Evolutionary conservation across 805 yeast species (phyloP).

Genomic region (Candida adriatica): DNA sequence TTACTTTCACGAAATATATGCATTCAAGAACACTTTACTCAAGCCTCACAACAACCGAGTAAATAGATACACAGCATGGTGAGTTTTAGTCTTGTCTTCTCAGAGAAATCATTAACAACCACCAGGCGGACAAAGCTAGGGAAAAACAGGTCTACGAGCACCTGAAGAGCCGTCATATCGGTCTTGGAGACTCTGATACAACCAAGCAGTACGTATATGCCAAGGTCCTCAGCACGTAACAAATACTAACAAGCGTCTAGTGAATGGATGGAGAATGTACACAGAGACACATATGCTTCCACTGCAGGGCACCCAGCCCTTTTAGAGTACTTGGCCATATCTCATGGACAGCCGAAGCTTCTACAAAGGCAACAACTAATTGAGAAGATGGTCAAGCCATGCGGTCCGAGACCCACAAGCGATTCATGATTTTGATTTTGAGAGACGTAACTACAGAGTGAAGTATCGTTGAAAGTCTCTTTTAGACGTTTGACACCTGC

Average conservation of each 20-base stretch:
- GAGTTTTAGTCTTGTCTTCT: too few relatives aligned
- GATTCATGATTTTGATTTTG: not conserved
- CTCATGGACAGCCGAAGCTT: conserved; percentile 38
- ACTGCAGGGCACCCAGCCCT: conserved; percentile 52
- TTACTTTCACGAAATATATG: too few relatives aligned
- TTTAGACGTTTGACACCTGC: too few relatives aligned
- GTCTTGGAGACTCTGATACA: conserved; percentile 72
- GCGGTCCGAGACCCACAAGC: conserved; percentile 16
- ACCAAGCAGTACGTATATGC: conserved; percentile 32
- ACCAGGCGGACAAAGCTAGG: conserved; percentile 57
- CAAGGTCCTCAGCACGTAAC: not conserved
- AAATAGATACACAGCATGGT: too few relatives aligned
- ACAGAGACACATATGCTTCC: conserved; percentile 59
- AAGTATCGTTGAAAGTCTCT: too few relatives aligned
- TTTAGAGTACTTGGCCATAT: conserved; percentile 47
- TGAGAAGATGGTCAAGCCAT: conserved; percentile 34
- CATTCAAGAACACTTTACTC: too few relatives aligned
- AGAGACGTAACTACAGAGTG: too few relatives aligned
- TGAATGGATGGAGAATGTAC: conserved; percentile 64
- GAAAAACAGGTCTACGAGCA: conserved; percentile 51
- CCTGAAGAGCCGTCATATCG: conserved; percentile 57
- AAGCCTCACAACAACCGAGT: not conserved
- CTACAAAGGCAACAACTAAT: conserved; percentile 28
- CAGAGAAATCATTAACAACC: conserved; percentile 1
- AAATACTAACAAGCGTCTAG: conserved; percentile 14